Conservation (phyloP, 176 grass and related monocot species). For the Thalia dealbata region DNA sequence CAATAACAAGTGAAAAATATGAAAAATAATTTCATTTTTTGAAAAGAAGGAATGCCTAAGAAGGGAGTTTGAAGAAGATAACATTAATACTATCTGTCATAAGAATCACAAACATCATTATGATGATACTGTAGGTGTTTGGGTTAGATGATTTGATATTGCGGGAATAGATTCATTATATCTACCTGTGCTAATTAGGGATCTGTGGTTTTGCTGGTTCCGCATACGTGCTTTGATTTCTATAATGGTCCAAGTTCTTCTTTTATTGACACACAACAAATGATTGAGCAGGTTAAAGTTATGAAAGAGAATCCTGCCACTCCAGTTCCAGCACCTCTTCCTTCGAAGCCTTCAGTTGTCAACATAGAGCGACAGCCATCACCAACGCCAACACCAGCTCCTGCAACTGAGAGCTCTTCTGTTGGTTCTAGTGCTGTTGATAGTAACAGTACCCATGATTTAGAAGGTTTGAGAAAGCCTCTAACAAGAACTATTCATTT, state of each 20-base stretch:
- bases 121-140: neutral
- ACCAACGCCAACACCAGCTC: constrained; percentile 24
- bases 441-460: constrained; percentile 55
- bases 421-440: constrained; percentile 44
- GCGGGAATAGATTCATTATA: neutral
- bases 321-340: constrained; percentile 10
- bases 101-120: neutral
- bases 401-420: constrained; percentile 35
- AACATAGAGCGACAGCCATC: constrained; percentile 46
- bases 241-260: neutral
- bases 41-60: too few species aligned
- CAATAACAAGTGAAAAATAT: too few species aligned
- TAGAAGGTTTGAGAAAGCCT: constrained; percentile 43
- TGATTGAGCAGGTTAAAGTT: constrained; percentile 54
- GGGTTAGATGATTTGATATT: neutral
- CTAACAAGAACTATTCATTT: constrained; percentile 10
- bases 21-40: too few species aligned
- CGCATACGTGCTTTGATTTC: neutral
- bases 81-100: too few species aligned
- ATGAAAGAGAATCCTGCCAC: constrained; percentile 48
- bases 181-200: neutral
- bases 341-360: constrained; percentile 28
- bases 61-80: neutral
- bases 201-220: neutral
- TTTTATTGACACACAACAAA: neutral